Evolutionary conservation across 768 basidiomycete species (phyloP), one percentile per base, ranked within the genome.

Genomic region (Pulveroboletus sp.): DNA sequence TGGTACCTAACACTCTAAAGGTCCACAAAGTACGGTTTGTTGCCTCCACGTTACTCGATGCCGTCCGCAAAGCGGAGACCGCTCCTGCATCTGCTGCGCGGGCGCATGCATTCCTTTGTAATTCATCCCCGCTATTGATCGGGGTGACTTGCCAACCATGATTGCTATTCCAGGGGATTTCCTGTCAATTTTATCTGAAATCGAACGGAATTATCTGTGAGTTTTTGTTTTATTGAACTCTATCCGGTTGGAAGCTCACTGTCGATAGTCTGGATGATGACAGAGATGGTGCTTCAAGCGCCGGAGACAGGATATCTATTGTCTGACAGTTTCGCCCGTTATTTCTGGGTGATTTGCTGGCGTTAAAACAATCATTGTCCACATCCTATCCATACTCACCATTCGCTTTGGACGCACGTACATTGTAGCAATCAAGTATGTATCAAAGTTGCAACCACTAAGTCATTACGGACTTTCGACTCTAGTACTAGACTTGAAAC

Each of bases 1-100:
- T 17, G 19, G 19, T 13, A 14, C 19, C 27, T 49, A 38, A 58
- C 19, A 34, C 17, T 25, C 53, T 70, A 29, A 53, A 87, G 84
- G 90, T 94, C 14, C 85, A 90, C 64, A 94, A 94, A 76, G 91
- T 94, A 53, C 84, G 93, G 49, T 94, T 92, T 65, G 90, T 94
- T 32, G 93, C 93, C 14, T 94, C 90, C 12, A 92, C 90, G 3
- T 71, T 95, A 43, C 74, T 94, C 50, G 91, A 94, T 62, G 82
- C 88, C 16, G 86, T 94, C 29, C 76, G 84, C 42, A 86, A 87
- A 68, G 87, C 83, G 40, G 87, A 89, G 61, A 87, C 82, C 7
- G 84, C 85, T 13, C 87, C 87, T 48, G 85, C 79, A 6, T 87
- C 83, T 37, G 89, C 89, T 37, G 87, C 88, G 35, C 80, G 90